A percentile compares a stretch with the other conserved stretches of the same genome.
These are phyloP conservation scores for Zelopaecilomyces penicillatus DNA, from an alignment of 2,329 filamentous ascomycete species.

Conservation along the genomic window DNA sequence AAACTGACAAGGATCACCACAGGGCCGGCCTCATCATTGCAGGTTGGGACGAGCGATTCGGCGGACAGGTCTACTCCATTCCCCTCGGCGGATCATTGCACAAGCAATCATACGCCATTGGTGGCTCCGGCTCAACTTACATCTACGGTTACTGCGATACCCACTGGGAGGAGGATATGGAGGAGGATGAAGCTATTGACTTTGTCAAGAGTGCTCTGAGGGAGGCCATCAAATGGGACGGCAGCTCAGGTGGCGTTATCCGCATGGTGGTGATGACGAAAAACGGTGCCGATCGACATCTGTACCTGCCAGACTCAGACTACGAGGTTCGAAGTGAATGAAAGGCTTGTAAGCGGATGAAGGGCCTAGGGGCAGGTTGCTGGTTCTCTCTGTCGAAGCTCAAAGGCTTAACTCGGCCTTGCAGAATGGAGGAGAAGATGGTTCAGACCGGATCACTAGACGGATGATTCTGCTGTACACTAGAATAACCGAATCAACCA, in stretches of 20 bases:
- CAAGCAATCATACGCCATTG: constrained; percentile 94
- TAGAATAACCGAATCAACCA: too few relatives aligned
- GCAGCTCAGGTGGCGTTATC: constrained; percentile 96
- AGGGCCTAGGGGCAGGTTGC: constrained; percentile 11
- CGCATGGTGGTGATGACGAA: constrained; percentile 93
- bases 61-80: constrained; percentile 95
- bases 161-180: constrained; percentile 93
- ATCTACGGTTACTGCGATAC: constrained; percentile 99
- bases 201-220: constrained; percentile 88
- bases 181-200: constrained; percentile 76
- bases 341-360: constrained; percentile 16
- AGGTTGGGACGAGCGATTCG: constrained; percentile 92
- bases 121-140: constrained; percentile 94
- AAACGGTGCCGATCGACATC: constrained; percentile 80
- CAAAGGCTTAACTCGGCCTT: too few relatives aligned
- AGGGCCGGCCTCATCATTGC: constrained; percentile 97
- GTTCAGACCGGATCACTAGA: too few relatives aligned
- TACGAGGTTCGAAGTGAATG: constrained; percentile 67
- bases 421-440: too few relatives aligned
- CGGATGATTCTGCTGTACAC: too few relatives aligned
- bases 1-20: constrained; percentile 11
- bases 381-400: constrained; percentile 1
- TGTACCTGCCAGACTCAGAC: constrained; percentile 89
- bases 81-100: constrained; percentile 93
- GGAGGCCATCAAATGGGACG: constrained; percentile 99